phyloP scores from a whole-genome alignment of 495 filamentous ascomycete species.

The Xylaria grammica region DNA sequence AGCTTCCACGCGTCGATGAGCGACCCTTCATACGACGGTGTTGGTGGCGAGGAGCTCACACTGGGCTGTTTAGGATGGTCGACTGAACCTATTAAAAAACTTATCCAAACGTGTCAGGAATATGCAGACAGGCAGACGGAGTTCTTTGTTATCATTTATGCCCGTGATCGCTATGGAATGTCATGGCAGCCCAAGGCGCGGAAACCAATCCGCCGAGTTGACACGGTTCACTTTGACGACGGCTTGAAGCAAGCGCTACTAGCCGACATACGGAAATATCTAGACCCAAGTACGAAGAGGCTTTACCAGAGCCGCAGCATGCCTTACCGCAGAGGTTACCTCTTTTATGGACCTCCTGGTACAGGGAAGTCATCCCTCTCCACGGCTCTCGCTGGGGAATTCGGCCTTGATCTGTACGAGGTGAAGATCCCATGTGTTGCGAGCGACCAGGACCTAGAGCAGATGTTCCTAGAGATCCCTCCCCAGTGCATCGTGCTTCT shows the following conservation, averaged over 20 bases:
- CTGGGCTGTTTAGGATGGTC: slow-evolving; percentile 54
- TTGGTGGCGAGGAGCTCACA: slow-evolving; percentile 49
- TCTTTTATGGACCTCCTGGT: slow-evolving; percentile 70
- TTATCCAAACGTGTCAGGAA: slow-evolving; percentile 48
- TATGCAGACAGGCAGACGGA: slow-evolving; percentile 53
- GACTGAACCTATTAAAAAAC: slow-evolving; percentile 49
- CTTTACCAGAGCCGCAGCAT: slow-evolving; percentile 75
- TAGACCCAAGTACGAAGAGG: slow-evolving; percentile 69
- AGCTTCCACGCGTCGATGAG: slow-evolving; percentile 46
- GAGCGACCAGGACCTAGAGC: slow-evolving; percentile 53
- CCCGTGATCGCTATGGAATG: slow-evolving; percentile 41
- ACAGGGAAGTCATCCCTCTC: slow-evolving; percentile 70
- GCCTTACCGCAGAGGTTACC: slow-evolving; percentile 67
- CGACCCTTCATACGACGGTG: slow-evolving; percentile 37
- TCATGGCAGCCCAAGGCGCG: slow-evolving; percentile 51
- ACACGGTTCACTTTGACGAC: slow-evolving; percentile 55
- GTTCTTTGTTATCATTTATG: slow-evolving; percentile 49
- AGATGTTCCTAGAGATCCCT: slow-evolving; percentile 64
- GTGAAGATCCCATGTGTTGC: slow-evolving; percentile 59
- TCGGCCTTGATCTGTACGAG: slow-evolving; percentile 68
- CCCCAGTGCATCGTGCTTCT: slow-evolving; percentile 67
- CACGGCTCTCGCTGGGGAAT: slow-evolving; percentile 66
- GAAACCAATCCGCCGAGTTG: slow-evolving; percentile 49
- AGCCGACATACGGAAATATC: slow-evolving; percentile 78
- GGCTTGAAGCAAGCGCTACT: slow-evolving; percentile 69